phyloP scores from a whole-genome alignment of 805 yeast species.

The Candida namnaoensis region DNA sequence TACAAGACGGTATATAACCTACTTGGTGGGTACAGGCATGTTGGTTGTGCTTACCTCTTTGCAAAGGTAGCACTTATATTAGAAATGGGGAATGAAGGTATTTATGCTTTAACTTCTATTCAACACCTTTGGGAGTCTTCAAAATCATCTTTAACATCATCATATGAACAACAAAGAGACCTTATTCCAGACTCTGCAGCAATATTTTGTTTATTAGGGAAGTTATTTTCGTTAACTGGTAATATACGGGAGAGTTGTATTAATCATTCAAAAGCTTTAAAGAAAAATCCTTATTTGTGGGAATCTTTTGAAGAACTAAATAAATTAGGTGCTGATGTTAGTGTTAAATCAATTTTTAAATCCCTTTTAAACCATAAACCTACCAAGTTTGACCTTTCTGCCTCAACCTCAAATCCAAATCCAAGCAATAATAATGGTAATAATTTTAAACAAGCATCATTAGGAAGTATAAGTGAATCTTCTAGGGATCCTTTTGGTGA shows the following conservation, averaged over 20 bases:
- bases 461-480: neutral
- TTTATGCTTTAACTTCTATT: slow-evolving; percentile 35
- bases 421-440: too few species aligned
- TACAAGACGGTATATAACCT: slow-evolving; percentile 55
- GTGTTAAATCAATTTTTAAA: slow-evolving; percentile 46
- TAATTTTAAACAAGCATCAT: too few species aligned
- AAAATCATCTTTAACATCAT: slow-evolving; percentile 7
- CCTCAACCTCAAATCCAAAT: neutral
- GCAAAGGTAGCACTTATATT: slow-evolving; percentile 58
- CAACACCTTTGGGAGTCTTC: slow-evolving; percentile 26
- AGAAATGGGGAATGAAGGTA: slow-evolving; percentile 52
- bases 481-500: slow-evolving; percentile 20
- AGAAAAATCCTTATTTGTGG: slow-evolving; percentile 73
- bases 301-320: slow-evolving; percentile 79
- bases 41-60: slow-evolving; percentile 71
- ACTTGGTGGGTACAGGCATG: slow-evolving; percentile 39
- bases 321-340: slow-evolving; percentile 60
- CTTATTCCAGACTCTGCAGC: slow-evolving; percentile 62
- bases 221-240: slow-evolving; percentile 48
- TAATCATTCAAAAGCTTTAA: slow-evolving; percentile 60
- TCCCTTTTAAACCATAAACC: neutral
- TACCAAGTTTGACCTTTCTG: too few species aligned
- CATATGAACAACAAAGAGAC: slow-evolving; percentile 29
- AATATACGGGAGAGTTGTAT: slow-evolving; percentile 58
- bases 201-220: slow-evolving; percentile 61